phyloP scores from a whole-genome alignment of 108 stramenopile species.

The Cylindrotheca fusiformis region DNA sequence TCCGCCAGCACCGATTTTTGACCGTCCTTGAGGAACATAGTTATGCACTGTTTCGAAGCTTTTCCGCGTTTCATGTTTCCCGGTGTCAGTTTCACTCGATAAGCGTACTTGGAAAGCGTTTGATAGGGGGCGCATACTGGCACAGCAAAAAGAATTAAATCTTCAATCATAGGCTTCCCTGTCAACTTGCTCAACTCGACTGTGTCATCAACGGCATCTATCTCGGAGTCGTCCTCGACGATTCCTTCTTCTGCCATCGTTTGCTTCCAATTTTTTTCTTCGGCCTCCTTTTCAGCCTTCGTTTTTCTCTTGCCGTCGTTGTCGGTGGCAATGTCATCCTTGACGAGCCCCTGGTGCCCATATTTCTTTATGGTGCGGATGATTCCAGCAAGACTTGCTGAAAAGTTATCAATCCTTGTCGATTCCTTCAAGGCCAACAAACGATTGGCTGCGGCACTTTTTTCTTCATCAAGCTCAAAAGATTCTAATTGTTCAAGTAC shows the following conservation, averaged over 20 bases:
- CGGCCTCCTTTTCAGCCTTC: slow-evolving; percentile 71
- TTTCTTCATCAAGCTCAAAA: slow-evolving; percentile 50
- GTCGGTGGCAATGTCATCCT: slow-evolving; percentile 35
- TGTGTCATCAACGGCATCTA: slow-evolving; percentile 67
- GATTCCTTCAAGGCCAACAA: slow-evolving; percentile 55
- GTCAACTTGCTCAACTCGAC: slow-evolving; percentile 77
- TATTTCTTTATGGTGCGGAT: slow-evolving; percentile 76
- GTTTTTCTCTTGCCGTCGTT: slow-evolving; percentile 45
- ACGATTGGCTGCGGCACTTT: slow-evolving; percentile 62
- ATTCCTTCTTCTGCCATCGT: slow-evolving; percentile 81
- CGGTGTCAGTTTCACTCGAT: slow-evolving; percentile 86
- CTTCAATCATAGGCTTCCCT: slow-evolving; percentile 77
- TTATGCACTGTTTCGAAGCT: slow-evolving; percentile 80
- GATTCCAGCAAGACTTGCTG: slow-evolving; percentile 83
- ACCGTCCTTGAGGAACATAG: slow-evolving; percentile 62
- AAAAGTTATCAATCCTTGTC: slow-evolving; percentile 75
- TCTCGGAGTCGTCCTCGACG: slow-evolving; percentile 50
- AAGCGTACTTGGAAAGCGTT: slow-evolving; percentile 80
- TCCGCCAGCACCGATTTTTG: slow-evolving; percentile 25
- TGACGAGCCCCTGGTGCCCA: slow-evolving; percentile 48
- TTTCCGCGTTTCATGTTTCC: slow-evolving; percentile 85
- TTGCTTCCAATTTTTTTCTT: slow-evolving; percentile 70
- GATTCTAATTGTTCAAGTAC: slow-evolving; percentile 66
- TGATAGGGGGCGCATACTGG: slow-evolving; percentile 95
- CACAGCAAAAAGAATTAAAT: slow-evolving; percentile 83